Percentiles rank a stretch among this genome's conserved stretches.
Conservation (phyloP, 2,329 filamentous ascomycete species). For the Camillea tinctor region DNA sequence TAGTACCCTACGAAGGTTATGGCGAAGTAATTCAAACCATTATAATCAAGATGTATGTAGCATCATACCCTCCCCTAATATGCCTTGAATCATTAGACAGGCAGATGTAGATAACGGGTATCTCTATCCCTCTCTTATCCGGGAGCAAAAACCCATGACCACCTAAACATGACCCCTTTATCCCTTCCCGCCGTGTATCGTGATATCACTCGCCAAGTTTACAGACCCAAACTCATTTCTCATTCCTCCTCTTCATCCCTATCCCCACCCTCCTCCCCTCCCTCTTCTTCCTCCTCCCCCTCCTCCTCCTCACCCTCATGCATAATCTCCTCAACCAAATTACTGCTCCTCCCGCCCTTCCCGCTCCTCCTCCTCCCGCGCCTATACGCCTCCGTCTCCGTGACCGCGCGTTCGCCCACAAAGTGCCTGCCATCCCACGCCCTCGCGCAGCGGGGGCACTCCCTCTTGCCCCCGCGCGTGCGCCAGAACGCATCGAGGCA, state of each 20-base stretch:
- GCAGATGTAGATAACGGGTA: too few relatives aligned
- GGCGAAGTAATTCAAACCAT: too few relatives aligned
- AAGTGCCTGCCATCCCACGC: constrained; percentile 50
- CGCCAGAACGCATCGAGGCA: constrained; percentile 75
- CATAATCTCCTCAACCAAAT: constrained; percentile 35
- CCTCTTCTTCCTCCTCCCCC: constrained; percentile 31
- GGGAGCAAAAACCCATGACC: too few relatives aligned
- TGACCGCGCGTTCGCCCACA: constrained; percentile 58
- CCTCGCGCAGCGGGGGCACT: constrained; percentile 60
- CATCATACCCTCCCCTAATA: too few relatives aligned
- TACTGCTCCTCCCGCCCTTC: constrained; percentile 32
- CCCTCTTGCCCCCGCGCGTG: constrained; percentile 42
- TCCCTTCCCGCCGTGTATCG: too few relatives aligned
- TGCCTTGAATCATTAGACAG: too few relatives aligned
- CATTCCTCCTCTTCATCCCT: constrained; percentile 29
- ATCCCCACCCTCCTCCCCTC: constrained; percentile 24
- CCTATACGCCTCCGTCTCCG: constrained; percentile 50
- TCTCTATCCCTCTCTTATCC: too few relatives aligned
- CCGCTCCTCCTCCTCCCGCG: constrained; percentile 40
- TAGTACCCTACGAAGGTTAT: too few relatives aligned
- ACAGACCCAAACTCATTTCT: too few relatives aligned
- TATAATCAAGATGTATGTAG: too few relatives aligned
- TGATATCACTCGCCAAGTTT: too few relatives aligned
- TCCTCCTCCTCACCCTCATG: constrained; percentile 29
- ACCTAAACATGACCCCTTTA: too few relatives aligned